These are phyloP conservation scores for Clavispora fructus DNA, from an alignment of 805 yeast species.

Conservation along the genomic window DNA sequence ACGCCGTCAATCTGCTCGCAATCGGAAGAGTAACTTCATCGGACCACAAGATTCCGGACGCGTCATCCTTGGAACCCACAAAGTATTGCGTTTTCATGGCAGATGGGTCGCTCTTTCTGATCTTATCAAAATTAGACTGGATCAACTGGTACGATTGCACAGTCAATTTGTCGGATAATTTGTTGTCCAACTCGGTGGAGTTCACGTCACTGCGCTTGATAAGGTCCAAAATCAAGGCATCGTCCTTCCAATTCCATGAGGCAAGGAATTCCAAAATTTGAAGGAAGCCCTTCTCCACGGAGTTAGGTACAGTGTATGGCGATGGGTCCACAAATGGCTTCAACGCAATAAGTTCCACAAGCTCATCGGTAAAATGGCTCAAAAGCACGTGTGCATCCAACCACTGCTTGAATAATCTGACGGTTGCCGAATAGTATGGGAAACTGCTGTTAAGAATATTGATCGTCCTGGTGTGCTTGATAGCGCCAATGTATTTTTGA, in stretches of 20 bases:
- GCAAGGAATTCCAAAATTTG: constrained; percentile 67
- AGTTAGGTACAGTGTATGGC: constrained; percentile 78
- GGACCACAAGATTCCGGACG: constrained; percentile 84
- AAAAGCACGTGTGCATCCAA: constrained; percentile 74
- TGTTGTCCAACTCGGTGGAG: constrained; percentile 29
- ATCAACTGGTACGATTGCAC: constrained; percentile 58
- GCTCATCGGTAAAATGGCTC: constrained; percentile 69
- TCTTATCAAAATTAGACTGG: constrained; percentile 56
- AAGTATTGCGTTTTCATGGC: constrained; percentile 76
- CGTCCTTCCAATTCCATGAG: constrained; percentile 92
- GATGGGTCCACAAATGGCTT: constrained; percentile 83
- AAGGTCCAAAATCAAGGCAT: constrained; percentile 74
- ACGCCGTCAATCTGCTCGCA: constrained; percentile 81
- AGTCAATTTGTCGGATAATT: constrained; percentile 57
- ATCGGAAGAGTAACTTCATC: constrained; percentile 60
- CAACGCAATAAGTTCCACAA: constrained; percentile 75
- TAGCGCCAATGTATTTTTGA: constrained; percentile 58
- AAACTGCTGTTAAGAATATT: constrained; percentile 64
- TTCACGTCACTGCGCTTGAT: constrained; percentile 37
- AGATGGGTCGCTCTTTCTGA: constrained; percentile 76
- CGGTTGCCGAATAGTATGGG: constrained; percentile 72
- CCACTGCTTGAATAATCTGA: constrained; percentile 86
- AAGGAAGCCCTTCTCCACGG: constrained; percentile 75
- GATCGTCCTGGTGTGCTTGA: constrained; percentile 78
- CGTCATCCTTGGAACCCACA: constrained; percentile 77